Conservation (phyloP, 192 early-diverging fungal genomes). For the Coemansia sp. region DNA sequence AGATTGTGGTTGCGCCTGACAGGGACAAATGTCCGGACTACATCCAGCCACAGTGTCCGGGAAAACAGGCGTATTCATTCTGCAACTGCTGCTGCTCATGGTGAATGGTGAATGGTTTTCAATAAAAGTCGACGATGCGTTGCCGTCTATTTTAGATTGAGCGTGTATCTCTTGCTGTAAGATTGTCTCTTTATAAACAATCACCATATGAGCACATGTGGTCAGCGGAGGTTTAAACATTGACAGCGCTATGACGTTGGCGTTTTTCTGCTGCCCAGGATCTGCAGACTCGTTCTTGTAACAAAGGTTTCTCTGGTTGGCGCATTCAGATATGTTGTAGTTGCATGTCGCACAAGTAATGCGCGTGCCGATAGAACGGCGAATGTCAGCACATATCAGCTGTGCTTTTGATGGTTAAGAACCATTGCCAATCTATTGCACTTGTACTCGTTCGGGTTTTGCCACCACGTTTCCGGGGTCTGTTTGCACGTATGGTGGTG, state of each 20-base stretch:
- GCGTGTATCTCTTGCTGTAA: not conserved
- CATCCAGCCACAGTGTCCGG: not conserved
- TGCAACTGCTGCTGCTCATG: not conserved
- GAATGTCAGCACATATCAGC: not conserved
- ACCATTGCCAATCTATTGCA: not conserved
- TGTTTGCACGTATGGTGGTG: conserved; percentile 4
- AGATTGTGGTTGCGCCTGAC: not conserved
- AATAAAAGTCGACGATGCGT: not conserved
- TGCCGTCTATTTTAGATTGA: not conserved
- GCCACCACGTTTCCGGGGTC: not conserved
- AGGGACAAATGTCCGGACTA: not conserved
- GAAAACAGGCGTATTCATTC: not conserved
- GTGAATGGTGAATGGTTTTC: not conserved
- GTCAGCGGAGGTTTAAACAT: not conserved
- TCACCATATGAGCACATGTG: not conserved
- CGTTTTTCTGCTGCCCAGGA: not conserved
- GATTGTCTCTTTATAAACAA: not conserved
- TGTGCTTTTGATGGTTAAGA: not conserved
- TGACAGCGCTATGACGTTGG: not conserved
- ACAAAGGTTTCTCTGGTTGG: not conserved
- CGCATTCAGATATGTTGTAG: not conserved
- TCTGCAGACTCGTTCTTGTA: not conserved
- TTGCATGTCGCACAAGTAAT: not conserved
- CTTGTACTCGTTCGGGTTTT: not conserved
- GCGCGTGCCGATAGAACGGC: not conserved